Percentiles rank a stretch among this genome's conserved stretches.
phyloP scores from a whole-genome alignment of 2,329 filamentous ascomycete genomes.

The Pseudogymnoascus sp. region DNA sequence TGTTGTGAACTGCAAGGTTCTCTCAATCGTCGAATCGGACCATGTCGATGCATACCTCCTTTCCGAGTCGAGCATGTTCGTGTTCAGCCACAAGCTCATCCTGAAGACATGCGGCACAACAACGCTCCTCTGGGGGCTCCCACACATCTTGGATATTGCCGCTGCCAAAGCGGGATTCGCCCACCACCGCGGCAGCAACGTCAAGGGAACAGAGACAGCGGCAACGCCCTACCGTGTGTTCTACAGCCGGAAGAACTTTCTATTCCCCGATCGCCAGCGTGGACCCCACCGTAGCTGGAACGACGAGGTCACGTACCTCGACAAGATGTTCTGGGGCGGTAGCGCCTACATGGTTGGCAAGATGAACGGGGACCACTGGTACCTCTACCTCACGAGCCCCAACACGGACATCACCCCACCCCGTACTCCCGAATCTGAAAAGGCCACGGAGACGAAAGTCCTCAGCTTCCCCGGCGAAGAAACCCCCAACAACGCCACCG shows the following conservation, averaged over 20 bases:
- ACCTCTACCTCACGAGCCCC: slow-evolving; percentile 90
- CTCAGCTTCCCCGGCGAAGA: slow-evolving; percentile 24
- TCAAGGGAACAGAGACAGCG: slow-evolving; percentile 58
- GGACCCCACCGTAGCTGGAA: slow-evolving; percentile 97
- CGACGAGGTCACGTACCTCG: slow-evolving; percentile 85
- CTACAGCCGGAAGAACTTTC: slow-evolving; percentile 97
- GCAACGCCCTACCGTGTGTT: slow-evolving; percentile 93
- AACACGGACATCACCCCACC: slow-evolving; percentile 73
- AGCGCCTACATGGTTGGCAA: slow-evolving; percentile 99
- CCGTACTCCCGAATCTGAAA: slow-evolving; percentile 56
- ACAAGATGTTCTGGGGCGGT: slow-evolving; percentile 82
- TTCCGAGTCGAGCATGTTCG: slow-evolving; percentile 99
- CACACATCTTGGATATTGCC: slow-evolving; percentile 86
- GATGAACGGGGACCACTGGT: slow-evolving; percentile 99
- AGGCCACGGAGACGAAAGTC: slow-evolving; percentile 27
- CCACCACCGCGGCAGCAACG: slow-evolving; percentile 54
- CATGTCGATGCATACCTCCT: slow-evolving; percentile 93
- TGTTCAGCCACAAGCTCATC: slow-evolving; percentile 99
- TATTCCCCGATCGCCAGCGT: slow-evolving; percentile 89
- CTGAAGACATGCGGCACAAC: slow-evolving; percentile 98
- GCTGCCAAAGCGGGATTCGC: slow-evolving; percentile 82
- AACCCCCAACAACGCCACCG: slow-evolving; percentile 15
- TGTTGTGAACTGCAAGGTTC: slow-evolving; percentile 94
- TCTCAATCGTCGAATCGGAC: slow-evolving; percentile 88
- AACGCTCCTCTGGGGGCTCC: slow-evolving; percentile 79